Percentiles rank a stretch among this genome's conserved stretches.
phyloP scores from a whole-genome alignment of 2,329 filamentous ascomycete species.

The Xylariaceae sp. region DNA sequence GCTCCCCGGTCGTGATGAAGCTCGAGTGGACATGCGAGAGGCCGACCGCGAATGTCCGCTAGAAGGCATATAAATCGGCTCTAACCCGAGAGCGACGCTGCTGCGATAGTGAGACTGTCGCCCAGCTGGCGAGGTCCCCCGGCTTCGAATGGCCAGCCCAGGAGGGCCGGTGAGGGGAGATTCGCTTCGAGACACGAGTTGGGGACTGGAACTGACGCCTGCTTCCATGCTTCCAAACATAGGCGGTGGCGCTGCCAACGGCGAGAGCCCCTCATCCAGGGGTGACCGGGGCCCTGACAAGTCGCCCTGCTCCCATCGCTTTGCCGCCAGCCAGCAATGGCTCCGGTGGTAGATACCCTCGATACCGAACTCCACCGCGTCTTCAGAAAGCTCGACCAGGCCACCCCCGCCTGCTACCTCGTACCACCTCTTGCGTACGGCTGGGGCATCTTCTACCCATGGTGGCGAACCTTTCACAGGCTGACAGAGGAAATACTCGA shows the following conservation, averaged over 20 bases:
- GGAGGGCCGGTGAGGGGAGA: constrained; percentile 26
- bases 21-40: constrained; percentile 25
- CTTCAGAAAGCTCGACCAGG: constrained; percentile 53
- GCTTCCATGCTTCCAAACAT: constrained; percentile 30
- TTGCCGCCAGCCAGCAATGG: constrained; percentile 33
- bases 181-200: constrained; percentile 24
- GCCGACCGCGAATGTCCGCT: constrained; percentile 17
- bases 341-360: constrained; percentile 33
- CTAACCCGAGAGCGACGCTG: constrained; percentile 30
- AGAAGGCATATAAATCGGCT: constrained; percentile 26
- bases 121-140: constrained; percentile 24
- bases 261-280: constrained; percentile 22
- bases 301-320: constrained; percentile 30
- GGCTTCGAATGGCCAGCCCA: constrained; percentile 22
- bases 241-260: constrained; percentile 28
- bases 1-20: constrained; percentile 22
- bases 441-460: constrained; percentile 63
- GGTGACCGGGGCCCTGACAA: constrained; percentile 17
- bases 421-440: constrained; percentile 67
- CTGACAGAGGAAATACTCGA: constrained; percentile 79
- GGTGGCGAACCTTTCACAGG: constrained; percentile 66
- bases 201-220: constrained; percentile 17
- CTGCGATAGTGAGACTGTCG: constrained; percentile 26
- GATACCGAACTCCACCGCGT: constrained; percentile 46
- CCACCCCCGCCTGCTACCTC: constrained; percentile 61